Conservation (phyloP, 164 flowering plant species). For the Houttuynia cordata region DNA sequence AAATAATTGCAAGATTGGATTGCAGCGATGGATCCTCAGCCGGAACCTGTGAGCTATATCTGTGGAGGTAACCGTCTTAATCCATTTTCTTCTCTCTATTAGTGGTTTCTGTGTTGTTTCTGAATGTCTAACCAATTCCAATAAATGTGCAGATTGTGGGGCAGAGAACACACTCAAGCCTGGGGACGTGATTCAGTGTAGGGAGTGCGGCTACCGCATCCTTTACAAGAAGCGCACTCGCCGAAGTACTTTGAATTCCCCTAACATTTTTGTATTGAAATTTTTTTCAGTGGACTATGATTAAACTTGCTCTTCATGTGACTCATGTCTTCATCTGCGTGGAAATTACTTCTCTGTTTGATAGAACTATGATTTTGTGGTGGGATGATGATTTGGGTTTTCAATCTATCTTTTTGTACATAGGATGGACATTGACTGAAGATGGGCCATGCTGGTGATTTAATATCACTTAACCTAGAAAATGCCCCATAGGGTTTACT, state of each 20-base stretch:
- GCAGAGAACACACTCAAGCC: slow-evolving; percentile 78
- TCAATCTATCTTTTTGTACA: neutral
- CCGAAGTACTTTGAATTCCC: slow-evolving; percentile 36
- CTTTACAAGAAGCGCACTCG: slow-evolving; percentile 95
- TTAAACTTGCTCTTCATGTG: neutral
- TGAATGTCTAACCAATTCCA: neutral
- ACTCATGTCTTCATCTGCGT: neutral
- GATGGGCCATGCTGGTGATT: no score
- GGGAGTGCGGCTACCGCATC: slow-evolving; percentile 91
- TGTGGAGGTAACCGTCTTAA: slow-evolving; percentile 48
- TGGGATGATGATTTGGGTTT: neutral
- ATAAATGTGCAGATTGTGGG: slow-evolving; percentile 53
- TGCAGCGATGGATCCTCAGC: slow-evolving; percentile 51
- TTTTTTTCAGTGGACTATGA: neutral
- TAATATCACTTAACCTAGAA: neutral
- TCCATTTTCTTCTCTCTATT: neutral
- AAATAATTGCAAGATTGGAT: no score
- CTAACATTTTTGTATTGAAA: neutral
- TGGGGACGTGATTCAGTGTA: slow-evolving; percentile 88
- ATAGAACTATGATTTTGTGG: neutral
- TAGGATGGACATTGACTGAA: no score
- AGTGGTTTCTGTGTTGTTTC: neutral
- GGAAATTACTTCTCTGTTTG: neutral
- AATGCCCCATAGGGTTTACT: neutral
- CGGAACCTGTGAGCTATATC: slow-evolving; percentile 76